These are phyloP conservation scores for Rhamnella rubrinervis DNA, from an alignment of 331 rosid genomes.

Conservation along the genomic window DNA sequence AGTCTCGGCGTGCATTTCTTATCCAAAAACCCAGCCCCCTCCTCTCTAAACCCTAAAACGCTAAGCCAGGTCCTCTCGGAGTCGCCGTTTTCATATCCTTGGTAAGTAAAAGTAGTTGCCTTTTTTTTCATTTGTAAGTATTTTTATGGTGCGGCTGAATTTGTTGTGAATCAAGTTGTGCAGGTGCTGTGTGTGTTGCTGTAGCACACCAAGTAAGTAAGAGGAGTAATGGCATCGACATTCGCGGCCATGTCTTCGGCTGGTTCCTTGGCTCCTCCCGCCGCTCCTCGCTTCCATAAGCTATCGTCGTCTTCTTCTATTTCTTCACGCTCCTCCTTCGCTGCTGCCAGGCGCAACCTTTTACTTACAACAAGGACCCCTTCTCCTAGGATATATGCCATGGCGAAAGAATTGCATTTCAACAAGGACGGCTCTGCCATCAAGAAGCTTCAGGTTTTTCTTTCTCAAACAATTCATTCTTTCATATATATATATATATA, in stretches of 20 bases:
- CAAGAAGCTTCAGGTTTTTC: conserved; percentile 61
- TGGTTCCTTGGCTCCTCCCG: conserved; percentile 55
- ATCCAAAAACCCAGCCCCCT: conserved; percentile 34
- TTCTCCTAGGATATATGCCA: conserved; percentile 59
- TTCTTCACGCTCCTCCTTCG: conserved; percentile 52
- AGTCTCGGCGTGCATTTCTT: conserved; percentile 10
- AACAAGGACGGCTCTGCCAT: conserved; percentile 93
- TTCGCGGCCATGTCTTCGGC: conserved; percentile 64
- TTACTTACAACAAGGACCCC: conserved; percentile 35
- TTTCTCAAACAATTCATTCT: no score
- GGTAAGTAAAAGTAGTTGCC: no score
- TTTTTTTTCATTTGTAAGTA: no score
- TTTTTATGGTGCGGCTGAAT: no score
- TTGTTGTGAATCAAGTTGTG: no score
- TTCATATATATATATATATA: background rate
- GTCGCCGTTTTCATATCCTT: no score
- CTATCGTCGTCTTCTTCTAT: conserved; percentile 69
- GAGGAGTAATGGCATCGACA: conserved; percentile 63
- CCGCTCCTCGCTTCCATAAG: conserved; percentile 32
- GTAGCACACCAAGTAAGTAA: no score
- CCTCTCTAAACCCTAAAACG: conserved; percentile 17
- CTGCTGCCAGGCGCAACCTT: conserved; percentile 37
- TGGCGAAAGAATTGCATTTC: conserved; percentile 96
- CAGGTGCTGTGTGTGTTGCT: no score
- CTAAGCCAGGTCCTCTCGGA: no score